Base-by-base conservation (phyloP, 1,284 basidiomycete genomes). In the Ganoderma sinense region DNA sequence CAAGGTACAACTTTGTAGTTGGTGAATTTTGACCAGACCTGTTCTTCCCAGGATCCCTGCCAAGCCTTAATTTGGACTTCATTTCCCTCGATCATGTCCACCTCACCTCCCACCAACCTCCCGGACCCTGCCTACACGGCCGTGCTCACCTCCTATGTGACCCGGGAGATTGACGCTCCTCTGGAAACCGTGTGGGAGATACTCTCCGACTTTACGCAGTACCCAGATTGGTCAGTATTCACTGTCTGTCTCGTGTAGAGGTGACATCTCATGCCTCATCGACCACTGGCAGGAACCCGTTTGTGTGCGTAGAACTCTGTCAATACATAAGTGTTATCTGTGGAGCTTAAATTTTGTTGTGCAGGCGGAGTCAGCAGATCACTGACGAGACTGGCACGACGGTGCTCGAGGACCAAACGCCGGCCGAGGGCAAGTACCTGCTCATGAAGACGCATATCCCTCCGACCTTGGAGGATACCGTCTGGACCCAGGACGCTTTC, bases 381-480 rank as follows among this genome's bases (percentile, higher is more conserved):
- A 81, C 84, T 43, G 85, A 89, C 74, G 72, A 80, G 16, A 40
- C 59, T 41, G 78, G 81, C 36, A 82, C 81, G 71, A 79, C 78
- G 10, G 82, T 83, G 0, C 80, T 88, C 18, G 71, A 79, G 7
- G 84, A 86, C 73, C 88, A 90, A 75, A 86, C 82, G 0, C 86
- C 86, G 0, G 79, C 78, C 0, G 83, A 80, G 40, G 89, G 88
- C 18, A 78, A 81, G 58, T 81, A 84, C 71, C 71, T 92, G 3
- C 70, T 81, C 60, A 85, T 92, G 64, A 76, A 84, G 4, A 87
- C 88, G 40, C 84, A 91, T 74, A 84, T 92, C 39, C 90, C 90
- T 0, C 89, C 90, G 0, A 87, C 86, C 14, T 79, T 88, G 73
- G 82, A 82, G 64, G 74, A 82, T 26, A 80, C 82, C 18, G 53